A percentile compares a stretch with the other conserved stretches of the same genome.
These are phyloP conservation scores for Geotrichum carabidarum DNA, from an alignment of 1,139 yeast genomes.

Conservation along the genomic window DNA sequence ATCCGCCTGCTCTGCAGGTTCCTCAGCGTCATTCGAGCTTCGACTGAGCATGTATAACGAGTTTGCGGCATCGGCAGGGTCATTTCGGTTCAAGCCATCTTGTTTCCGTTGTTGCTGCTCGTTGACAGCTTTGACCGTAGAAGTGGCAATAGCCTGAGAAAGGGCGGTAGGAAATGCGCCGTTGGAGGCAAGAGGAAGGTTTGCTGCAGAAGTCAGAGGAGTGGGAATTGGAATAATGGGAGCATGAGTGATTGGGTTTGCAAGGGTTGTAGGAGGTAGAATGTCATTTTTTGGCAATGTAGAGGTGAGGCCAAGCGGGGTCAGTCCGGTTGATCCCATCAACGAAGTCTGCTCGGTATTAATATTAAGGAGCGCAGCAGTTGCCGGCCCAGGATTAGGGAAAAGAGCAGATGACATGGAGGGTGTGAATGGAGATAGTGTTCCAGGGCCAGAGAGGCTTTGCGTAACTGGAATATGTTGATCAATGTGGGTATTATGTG, in stretches of 20 bases:
- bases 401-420: slow-evolving; percentile 31
- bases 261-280: background rate
- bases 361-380: slow-evolving; percentile 37
- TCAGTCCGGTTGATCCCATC: slow-evolving; percentile 18
- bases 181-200: background rate
- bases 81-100: background rate
- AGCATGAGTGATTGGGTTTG: slow-evolving; percentile 1
- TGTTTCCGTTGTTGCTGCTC: slow-evolving; percentile 8
- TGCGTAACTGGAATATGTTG: slow-evolving; percentile 1
- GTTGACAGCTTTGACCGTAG: slow-evolving; percentile 10
- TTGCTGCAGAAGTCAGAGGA: background rate
- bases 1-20: background rate
- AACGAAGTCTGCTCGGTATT: slow-evolving; percentile 16
- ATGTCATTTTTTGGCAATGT: background rate
- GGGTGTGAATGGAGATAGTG: slow-evolving; percentile 30
- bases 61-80: slow-evolving; percentile 19
- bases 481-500: slow-evolving; percentile 16
- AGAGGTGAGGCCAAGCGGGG: slow-evolving; percentile 15
- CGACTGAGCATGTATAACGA: slow-evolving; percentile 19
- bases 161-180: background rate
- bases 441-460: slow-evolving; percentile 27
- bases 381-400: slow-evolving; percentile 39
- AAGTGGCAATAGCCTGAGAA: slow-evolving; percentile 10
- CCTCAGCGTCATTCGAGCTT: slow-evolving; percentile 9
- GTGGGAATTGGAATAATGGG: slow-evolving; percentile 17